Percentiles rank a stretch among this genome's conserved stretches.
phyloP scores from a whole-genome alignment of 2,329 filamentous ascomycete species.

The Trematosphaeria pertusa region DNA sequence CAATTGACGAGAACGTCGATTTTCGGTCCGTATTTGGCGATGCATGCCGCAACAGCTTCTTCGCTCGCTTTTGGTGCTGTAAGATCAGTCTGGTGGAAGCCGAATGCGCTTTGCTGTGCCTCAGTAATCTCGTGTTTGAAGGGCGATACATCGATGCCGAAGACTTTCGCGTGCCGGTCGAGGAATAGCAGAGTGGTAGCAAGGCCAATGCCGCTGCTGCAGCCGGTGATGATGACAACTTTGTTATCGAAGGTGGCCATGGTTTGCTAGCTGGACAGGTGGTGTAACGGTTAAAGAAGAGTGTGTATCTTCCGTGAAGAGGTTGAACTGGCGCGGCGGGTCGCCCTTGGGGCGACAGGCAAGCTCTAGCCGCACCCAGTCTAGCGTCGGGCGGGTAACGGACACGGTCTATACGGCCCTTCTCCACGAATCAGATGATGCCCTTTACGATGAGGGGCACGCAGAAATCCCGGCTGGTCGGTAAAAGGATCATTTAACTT shows the following conservation, averaged over 20 bases:
- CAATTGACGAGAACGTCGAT: slow-evolving; percentile 56
- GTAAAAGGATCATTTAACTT: too few relatives aligned
- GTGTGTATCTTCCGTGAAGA: too few relatives aligned
- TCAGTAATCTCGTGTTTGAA: slow-evolving; percentile 23
- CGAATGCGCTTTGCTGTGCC: slow-evolving; percentile 22
- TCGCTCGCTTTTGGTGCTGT: slow-evolving; percentile 25
- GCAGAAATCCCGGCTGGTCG: too few relatives aligned
- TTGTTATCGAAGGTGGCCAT: slow-evolving; percentile 32
- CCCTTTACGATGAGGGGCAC: too few relatives aligned
- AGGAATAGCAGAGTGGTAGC: slow-evolving; percentile 35
- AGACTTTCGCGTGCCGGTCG: slow-evolving; percentile 32
- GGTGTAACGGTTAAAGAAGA: too few relatives aligned
- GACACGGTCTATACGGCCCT: too few relatives aligned
- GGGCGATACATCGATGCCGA: slow-evolving; percentile 35
- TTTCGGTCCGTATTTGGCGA: slow-evolving; percentile 25
- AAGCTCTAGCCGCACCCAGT: too few relatives aligned
- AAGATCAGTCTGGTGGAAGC: slow-evolving; percentile 35
- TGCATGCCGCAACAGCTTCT: slow-evolving; percentile 31
- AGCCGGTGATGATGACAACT: slow-evolving; percentile 37
- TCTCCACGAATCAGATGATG: too few relatives aligned
- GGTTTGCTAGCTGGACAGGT: too few relatives aligned
- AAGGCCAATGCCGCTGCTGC: slow-evolving; percentile 40
- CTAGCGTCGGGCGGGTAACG: too few relatives aligned
- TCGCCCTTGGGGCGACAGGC: too few relatives aligned
- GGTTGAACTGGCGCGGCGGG: too few relatives aligned